Percentiles rank a stretch among this genome's conserved stretches.
Evolutionary conservation across 2,329 filamentous ascomycete species (phyloP).

Genomic region (Penicillium sclerotigenum): DNA sequence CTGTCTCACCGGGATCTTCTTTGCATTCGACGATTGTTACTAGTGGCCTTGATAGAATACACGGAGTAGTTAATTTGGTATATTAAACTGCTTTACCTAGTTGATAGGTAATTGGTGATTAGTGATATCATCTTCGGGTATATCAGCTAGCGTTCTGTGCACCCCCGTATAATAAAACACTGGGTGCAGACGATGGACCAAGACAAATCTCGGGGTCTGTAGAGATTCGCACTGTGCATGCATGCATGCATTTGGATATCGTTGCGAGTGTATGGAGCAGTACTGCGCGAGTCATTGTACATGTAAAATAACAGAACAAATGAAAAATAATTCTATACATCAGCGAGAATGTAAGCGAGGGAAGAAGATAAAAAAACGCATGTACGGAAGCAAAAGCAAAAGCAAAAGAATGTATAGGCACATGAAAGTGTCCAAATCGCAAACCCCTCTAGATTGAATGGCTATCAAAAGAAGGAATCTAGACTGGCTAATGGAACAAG

Average conservation of each 20-base stretch:
- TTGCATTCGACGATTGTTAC: not conserved
- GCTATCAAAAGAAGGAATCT: conserved; percentile 32
- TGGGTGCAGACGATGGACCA: not conserved
- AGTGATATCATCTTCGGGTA: not conserved
- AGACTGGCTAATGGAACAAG: conserved; percentile 36
- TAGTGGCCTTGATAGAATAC: not conserved
- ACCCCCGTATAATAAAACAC: not conserved
- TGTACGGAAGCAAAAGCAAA: not conserved
- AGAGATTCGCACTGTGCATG: not conserved
- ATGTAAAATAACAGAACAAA: not conserved
- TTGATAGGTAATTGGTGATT: not conserved
- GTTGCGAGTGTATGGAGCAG: not conserved
- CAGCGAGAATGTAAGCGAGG: not conserved
- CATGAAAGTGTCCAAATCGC: conserved; percentile 13
- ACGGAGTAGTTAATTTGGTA: not conserved
- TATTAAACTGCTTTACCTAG: not conserved
- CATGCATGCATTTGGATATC: not conserved
- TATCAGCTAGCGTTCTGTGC: not conserved
- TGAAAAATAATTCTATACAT: conserved; percentile 15
- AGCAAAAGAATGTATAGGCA: conserved; percentile 9
- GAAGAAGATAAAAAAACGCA: not conserved
- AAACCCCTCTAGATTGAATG: conserved; percentile 31
- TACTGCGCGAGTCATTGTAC: conserved; percentile 3
- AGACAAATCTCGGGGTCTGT: not conserved
- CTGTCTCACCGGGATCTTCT: too few relatives aligned